Evolutionary conservation across 805 yeast species (phyloP).

Genomic region (Ogataea nitratoaversa): DNA sequence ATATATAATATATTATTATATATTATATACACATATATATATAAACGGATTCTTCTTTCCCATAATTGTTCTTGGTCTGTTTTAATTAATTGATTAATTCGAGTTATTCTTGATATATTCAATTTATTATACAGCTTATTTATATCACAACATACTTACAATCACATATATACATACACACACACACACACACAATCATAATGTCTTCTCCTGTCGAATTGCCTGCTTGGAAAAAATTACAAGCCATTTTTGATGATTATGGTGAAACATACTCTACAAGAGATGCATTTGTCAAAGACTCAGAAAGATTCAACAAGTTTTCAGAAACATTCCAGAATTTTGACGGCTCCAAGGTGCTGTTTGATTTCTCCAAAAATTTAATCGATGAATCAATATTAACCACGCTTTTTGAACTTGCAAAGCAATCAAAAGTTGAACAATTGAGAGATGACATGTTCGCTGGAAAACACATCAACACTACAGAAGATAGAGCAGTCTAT

Average conservation of each 20-base stretch:
- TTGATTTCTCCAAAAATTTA: constrained; percentile 94
- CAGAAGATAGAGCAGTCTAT: constrained; percentile 96
- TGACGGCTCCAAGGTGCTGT: constrained; percentile 84
- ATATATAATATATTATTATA: not conserved
- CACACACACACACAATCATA: not conserved
- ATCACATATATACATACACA: not conserved
- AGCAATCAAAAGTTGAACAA: constrained; percentile 81
- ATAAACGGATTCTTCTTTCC: not conserved
- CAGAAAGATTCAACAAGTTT: constrained; percentile 69
- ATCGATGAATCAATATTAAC: constrained; percentile 77
- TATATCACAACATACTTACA: no score
- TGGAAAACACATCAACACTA: constrained; percentile 91
- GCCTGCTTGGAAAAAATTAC: constrained; percentile 80
- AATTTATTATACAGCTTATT: not conserved
- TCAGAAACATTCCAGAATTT: constrained; percentile 75
- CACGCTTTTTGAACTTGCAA: constrained; percentile 72
- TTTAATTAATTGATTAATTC: no score
- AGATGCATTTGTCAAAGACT: constrained; percentile 73
- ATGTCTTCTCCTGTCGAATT: constrained; percentile 47
- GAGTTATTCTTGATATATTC: not conserved
- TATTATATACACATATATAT: not conserved
- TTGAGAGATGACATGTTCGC: constrained; percentile 88
- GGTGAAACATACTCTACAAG: constrained; percentile 72
- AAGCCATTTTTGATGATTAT: constrained; percentile 59
- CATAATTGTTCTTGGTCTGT: no score